These are phyloP conservation scores for Debaryomyces robertsiae DNA, from an alignment of 1,139 yeast species.

Conservation along the genomic window DNA sequence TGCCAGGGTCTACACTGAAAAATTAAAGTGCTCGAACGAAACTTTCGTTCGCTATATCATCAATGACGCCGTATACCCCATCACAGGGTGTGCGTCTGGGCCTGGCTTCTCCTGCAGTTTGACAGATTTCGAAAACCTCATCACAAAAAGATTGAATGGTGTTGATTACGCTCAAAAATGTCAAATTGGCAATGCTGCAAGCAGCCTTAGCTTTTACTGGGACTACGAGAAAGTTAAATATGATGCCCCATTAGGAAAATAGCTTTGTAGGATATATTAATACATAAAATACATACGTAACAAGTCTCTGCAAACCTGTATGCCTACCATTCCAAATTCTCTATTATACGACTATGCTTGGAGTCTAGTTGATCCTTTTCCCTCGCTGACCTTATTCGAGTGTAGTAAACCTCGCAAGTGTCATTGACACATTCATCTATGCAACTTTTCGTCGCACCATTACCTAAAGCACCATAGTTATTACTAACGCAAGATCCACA, in stretches of 20 bases:
- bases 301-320: too few species aligned
- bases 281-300: not conserved
- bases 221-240: conserved; percentile 31
- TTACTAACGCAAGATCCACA: conserved; percentile 31
- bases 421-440: conserved; percentile 30
- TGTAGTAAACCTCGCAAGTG: conserved; percentile 31
- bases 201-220: conserved; percentile 42
- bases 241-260: conserved; percentile 30
- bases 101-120: conserved; percentile 62
- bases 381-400: conserved; percentile 22
- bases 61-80: conserved; percentile 61
- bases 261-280: conserved; percentile 11
- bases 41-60: conserved; percentile 50
- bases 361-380: conserved; percentile 11
- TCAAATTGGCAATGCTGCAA: conserved; percentile 36
- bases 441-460: conserved; percentile 15
- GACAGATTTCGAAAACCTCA: conserved; percentile 36
- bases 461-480: conserved; percentile 20
- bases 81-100: conserved; percentile 51
- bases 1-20: conserved; percentile 53
- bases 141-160: conserved; percentile 31
- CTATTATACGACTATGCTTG: conserved; percentile 9
- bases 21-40: conserved; percentile 42
- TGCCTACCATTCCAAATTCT: conserved; percentile 17
- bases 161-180: conserved; percentile 36